A percentile compares a stretch with the other conserved stretches of the same genome.
Evolutionary conservation across 768 basidiomycete genomes (phyloP).

Genomic region (Russula sp.): DNA sequence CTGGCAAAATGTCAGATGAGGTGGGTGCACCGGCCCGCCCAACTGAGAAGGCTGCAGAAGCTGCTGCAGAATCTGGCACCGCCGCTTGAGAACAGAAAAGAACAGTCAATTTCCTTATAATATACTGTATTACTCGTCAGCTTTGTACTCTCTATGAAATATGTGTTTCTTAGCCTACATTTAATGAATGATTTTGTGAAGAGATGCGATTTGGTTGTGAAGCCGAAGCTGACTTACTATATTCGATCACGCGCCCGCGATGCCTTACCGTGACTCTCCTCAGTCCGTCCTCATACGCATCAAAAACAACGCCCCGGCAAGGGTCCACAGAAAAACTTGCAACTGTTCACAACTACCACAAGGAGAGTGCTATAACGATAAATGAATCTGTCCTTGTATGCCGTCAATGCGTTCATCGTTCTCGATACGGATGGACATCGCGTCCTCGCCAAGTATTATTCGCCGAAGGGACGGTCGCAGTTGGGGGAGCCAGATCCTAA

Average conservation of each 20-base stretch:
- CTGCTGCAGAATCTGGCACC: neutral
- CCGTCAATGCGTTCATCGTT: conserved; percentile 81
- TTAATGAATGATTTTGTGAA: neutral
- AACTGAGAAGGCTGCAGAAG: neutral
- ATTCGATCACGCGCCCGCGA: neutral
- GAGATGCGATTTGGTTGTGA: neutral
- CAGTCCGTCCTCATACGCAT: neutral
- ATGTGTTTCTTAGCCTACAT: neutral
- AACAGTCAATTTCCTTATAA: neutral
- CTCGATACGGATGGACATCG: conserved; percentile 96
- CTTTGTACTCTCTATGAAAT: neutral
- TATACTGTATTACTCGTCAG: neutral
- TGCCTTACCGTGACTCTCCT: neutral
- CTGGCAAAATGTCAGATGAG: conserved; percentile 32
- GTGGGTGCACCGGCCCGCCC: neutral
- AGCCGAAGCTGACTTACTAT: neutral
- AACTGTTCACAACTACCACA: neutral
- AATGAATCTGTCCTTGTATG: conserved; percentile 86
- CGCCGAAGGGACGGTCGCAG: conserved; percentile 58
- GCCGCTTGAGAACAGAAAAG: neutral
- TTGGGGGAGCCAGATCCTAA: conserved; percentile 45
- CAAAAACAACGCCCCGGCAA: neutral
- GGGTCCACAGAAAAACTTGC: neutral
- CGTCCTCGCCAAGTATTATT: conserved; percentile 94
- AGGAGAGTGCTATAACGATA: neutral